Evolutionary conservation across 2,329 filamentous ascomycete species (phyloP), one percentile per base, ranked within the genome.

Genomic region (Nannizzia gypsea): DNA sequence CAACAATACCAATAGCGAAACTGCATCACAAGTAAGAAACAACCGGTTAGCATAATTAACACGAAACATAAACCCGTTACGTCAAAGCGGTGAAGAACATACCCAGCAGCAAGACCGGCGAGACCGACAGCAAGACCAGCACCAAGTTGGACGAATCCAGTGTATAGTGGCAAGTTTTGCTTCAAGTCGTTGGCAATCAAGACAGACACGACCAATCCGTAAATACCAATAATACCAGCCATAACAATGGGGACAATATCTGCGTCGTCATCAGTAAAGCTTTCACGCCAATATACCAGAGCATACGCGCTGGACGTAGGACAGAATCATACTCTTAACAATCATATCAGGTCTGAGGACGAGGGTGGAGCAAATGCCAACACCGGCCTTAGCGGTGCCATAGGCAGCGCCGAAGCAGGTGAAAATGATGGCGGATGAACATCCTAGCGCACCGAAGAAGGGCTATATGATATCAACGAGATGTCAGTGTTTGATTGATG

Each of bases 151-250:
- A 92, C 89, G 79, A 92, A 91, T 63, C 87, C 86, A 60, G 88
- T 90, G 69, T 87, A 92, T 63, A 93, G 81, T 63, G 88, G 81
- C 63, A 87, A 77, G 65, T 83, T 73, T 77, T 92, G 88, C 68
- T 80, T 81, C 65, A 93, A 80, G 69, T 84, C 85, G 74, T 90
- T 88, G 71, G 89, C 90, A 72, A 93, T 90, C 71, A 93, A 78
- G 74, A 93, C 89, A 17, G 89, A 91, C 63, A 92, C 88, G 77
- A 93, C 89, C 66, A 93, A 83, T 70, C 89, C 89, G 80, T 93
- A 99, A 77, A 99, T 97, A 88, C 90, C 93, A 79, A 99, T 97
- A 78, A 99, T 99, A 97, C 93, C 93, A 82, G 93, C 93, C 93
- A 99, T 99, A 86, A 99, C 96, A 78, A 97, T 93, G 75, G 93